Percentiles rank a stretch among this genome's conserved stretches.
phyloP scores from a whole-genome alignment of 2,329 filamentous ascomycete genomes.

The Pseudogymnoascus sp. region DNA sequence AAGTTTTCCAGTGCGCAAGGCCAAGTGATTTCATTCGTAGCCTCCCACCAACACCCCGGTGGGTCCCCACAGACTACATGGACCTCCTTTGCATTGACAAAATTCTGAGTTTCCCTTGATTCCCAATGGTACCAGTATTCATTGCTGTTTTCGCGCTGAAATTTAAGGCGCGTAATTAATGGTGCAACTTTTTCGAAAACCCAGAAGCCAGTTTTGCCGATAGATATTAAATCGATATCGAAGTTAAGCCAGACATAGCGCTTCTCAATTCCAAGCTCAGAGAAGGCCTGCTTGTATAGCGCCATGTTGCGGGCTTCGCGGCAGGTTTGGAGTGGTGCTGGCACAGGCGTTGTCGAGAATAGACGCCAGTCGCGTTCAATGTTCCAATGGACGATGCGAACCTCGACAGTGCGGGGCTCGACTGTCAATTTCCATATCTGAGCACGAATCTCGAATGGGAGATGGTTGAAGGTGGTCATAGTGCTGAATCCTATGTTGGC shows the following conservation, averaged over 20 bases:
- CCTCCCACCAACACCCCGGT: background rate
- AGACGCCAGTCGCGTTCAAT: background rate
- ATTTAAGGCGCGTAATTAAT: background rate
- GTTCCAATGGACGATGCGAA: background rate
- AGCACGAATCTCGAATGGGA: conserved; percentile 16
- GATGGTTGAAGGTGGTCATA: conserved; percentile 9
- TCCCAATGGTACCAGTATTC: background rate
- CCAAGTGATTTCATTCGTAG: background rate
- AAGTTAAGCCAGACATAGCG: background rate
- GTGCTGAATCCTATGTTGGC: background rate
- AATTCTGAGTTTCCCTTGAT: background rate
- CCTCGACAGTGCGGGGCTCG: conserved; percentile 11
- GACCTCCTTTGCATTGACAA: background rate
- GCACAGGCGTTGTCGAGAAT: background rate
- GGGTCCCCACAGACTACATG: background rate
- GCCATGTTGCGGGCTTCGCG: background rate
- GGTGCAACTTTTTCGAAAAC: background rate
- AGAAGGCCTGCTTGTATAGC: background rate
- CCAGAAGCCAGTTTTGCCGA: background rate
- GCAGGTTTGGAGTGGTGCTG: background rate
- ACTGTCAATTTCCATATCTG: conserved; percentile 16
- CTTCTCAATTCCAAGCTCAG: background rate
- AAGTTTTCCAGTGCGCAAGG: background rate
- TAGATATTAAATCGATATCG: background rate
- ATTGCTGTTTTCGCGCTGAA: background rate